These are phyloP conservation scores for Ganoderma multipileum DNA, from an alignment of 1,284 basidiomycete genomes.

Conservation along the genomic window DNA sequence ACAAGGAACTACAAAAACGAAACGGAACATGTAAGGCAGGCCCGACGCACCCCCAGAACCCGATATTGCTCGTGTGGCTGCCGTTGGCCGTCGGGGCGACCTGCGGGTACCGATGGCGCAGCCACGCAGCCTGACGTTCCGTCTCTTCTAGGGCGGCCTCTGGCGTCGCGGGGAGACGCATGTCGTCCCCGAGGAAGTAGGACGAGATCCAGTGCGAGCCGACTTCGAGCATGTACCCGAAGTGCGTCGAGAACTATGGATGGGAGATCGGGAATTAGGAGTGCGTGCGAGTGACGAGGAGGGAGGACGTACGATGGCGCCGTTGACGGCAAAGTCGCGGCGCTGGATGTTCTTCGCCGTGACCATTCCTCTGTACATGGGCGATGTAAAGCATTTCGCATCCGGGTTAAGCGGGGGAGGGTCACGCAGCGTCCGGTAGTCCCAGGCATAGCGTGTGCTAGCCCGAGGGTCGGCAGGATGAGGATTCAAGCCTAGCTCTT, in stretches of 20 bases:
- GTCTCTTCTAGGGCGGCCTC: constrained; percentile 51
- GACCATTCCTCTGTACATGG: constrained; percentile 35
- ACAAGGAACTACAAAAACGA: neutral
- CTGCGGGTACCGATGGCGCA: constrained; percentile 56
- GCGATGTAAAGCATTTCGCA: constrained; percentile 23
- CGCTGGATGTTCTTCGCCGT: constrained; percentile 58
- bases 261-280: neutral
- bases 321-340: constrained; percentile 67
- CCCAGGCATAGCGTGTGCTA: constrained; percentile 38
- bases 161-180: constrained; percentile 52
- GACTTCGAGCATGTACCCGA: constrained; percentile 60
- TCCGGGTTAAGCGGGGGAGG: constrained; percentile 21
- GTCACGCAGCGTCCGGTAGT: constrained; percentile 36
- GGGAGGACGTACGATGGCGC: constrained; percentile 55
- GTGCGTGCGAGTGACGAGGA: neutral
- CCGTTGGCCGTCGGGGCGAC: constrained; percentile 51
- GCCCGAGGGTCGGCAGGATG: constrained; percentile 32
- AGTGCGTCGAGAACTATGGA: constrained; percentile 40
- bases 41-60: constrained; percentile 51
- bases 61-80: constrained; percentile 52
- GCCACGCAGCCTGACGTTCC: constrained; percentile 54
- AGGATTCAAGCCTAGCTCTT: constrained; percentile 49
- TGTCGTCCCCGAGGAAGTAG: constrained; percentile 60
- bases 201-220: constrained; percentile 68
- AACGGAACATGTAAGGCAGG: neutral